Conservation (phyloP, 2,329 filamentous ascomycete species). For the Plectosphaerella cucumerina region DNA sequence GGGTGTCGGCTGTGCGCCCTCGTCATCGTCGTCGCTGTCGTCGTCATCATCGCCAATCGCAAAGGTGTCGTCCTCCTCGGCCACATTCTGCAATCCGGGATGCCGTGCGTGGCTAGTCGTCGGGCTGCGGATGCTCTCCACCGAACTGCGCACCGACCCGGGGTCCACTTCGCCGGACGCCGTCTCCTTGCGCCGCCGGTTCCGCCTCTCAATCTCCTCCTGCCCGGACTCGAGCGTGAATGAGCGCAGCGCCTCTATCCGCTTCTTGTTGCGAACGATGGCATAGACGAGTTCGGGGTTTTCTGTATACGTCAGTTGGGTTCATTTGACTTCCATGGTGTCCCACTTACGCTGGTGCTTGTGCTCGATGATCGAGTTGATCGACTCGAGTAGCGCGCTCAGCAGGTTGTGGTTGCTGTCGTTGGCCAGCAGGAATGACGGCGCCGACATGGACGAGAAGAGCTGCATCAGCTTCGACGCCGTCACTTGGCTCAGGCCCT, state of each 20-base stretch:
- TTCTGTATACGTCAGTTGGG: conserved; percentile 36
- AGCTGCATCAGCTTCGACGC: conserved; percentile 82
- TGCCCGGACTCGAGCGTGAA: conserved; percentile 92
- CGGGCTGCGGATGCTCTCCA: conserved; percentile 65
- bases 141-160: conserved; percentile 54
- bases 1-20: conserved; percentile 50
- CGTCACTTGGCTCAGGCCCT: conserved; percentile 69
- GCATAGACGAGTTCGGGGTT: conserved; percentile 80
- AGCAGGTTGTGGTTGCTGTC: conserved; percentile 84
- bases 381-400: conserved; percentile 77
- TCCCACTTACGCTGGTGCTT: conserved; percentile 67
- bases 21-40: conserved; percentile 46
- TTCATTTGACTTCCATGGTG: too few relatives aligned
- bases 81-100: conserved; percentile 61
- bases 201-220: conserved; percentile 81
- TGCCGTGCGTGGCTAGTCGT: conserved; percentile 47
- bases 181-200: conserved; percentile 64
- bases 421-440: conserved; percentile 86
- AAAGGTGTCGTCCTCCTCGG: conserved; percentile 70
- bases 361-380: conserved; percentile 88
- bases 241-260: conserved; percentile 77
- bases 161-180: conserved; percentile 45
- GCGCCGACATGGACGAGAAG: conserved; percentile 88
- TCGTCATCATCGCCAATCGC: conserved; percentile 86
- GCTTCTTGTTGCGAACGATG: conserved; percentile 73